These are phyloP conservation scores for Aureobasidium sp. DNA, from an alignment of 2,329 filamentous ascomycete genomes.

Conservation along the genomic window DNA sequence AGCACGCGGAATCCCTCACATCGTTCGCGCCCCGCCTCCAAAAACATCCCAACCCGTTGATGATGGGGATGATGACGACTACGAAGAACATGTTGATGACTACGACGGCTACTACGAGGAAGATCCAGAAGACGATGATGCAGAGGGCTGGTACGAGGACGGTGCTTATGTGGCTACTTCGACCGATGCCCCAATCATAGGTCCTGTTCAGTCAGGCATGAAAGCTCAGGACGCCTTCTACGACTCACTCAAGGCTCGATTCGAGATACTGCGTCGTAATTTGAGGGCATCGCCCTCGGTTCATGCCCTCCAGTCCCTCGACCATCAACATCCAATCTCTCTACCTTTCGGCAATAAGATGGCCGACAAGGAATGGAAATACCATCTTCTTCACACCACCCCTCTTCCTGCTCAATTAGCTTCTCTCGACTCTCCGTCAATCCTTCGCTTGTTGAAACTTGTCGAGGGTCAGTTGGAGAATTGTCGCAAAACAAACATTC, in stretches of 20 bases:
- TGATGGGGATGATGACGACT: constrained; percentile 33
- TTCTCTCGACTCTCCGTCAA: constrained; percentile 55
- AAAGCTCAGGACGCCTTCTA: constrained; percentile 61
- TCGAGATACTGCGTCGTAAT: constrained; percentile 54
- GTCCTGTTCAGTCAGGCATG: neutral
- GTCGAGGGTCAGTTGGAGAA: constrained; percentile 55
- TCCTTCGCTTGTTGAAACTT: constrained; percentile 58
- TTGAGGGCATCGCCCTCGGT: constrained; percentile 52
- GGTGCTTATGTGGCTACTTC: constrained; percentile 68
- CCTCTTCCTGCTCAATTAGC: constrained; percentile 46
- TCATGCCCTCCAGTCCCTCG: constrained; percentile 49
- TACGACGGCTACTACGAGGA: constrained; percentile 44
- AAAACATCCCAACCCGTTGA: neutral
- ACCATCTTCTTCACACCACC: constrained; percentile 32
- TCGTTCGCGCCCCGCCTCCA: constrained; percentile 54
- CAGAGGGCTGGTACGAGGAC: constrained; percentile 63
- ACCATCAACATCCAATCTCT: constrained; percentile 44
- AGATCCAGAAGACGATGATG: constrained; percentile 32
- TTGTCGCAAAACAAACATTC: constrained; percentile 40
- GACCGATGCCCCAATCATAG: constrained; percentile 24
- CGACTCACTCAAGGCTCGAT: constrained; percentile 57
- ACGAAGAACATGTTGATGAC: constrained; percentile 28
- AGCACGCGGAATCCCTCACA: constrained; percentile 64
- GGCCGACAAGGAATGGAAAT: constrained; percentile 51
- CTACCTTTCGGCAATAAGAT: constrained; percentile 49